phyloP scores from a whole-genome alignment of 495 filamentous ascomycete genomes.

The Oleoguttula mirabilis region DNA sequence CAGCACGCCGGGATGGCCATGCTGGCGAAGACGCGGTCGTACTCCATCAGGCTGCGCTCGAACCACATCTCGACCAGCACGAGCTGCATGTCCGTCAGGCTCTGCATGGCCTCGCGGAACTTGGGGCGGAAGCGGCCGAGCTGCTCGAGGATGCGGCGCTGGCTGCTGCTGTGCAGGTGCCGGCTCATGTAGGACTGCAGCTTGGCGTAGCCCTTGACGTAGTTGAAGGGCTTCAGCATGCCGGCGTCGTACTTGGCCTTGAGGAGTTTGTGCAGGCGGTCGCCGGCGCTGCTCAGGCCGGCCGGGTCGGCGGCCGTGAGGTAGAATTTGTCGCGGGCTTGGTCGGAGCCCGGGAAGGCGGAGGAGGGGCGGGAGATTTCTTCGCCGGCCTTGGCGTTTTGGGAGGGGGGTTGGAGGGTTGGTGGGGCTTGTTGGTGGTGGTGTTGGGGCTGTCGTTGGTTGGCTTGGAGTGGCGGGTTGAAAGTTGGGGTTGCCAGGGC shows the following conservation, averaged over 20 bases:
- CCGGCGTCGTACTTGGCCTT: conserved; percentile 93
- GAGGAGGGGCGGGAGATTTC: conserved; percentile 48
- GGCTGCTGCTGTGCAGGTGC: conserved; percentile 64
- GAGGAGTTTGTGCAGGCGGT: conserved; percentile 88
- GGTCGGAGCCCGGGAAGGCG: conserved; percentile 51
- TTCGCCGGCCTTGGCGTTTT: conserved; percentile 31
- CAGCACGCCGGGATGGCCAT: conserved; percentile 98
- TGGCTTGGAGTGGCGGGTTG: background rate
- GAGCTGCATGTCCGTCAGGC: conserved; percentile 79
- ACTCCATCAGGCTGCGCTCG: conserved; percentile 85
- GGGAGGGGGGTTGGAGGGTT: conserved; percentile 17
- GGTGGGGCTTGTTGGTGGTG: conserved; percentile 9
- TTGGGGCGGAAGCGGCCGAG: conserved; percentile 87
- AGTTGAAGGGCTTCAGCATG: conserved; percentile 90
- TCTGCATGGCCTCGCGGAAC: conserved; percentile 89
- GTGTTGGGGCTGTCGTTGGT: conserved; percentile 2
- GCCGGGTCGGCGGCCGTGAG: conserved; percentile 91
- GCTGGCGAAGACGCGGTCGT: conserved; percentile 94
- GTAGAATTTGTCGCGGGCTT: conserved; percentile 82
- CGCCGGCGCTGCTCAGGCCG: conserved; percentile 81
- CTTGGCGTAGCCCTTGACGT: conserved; percentile 87
- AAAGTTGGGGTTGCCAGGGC: conserved; percentile 12
- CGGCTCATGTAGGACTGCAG: conserved; percentile 82
- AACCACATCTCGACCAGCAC: conserved; percentile 98
- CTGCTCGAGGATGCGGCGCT: conserved; percentile 79